phyloP scores from a whole-genome alignment of 768 basidiomycete genomes.

The Epithele typhae region DNA sequence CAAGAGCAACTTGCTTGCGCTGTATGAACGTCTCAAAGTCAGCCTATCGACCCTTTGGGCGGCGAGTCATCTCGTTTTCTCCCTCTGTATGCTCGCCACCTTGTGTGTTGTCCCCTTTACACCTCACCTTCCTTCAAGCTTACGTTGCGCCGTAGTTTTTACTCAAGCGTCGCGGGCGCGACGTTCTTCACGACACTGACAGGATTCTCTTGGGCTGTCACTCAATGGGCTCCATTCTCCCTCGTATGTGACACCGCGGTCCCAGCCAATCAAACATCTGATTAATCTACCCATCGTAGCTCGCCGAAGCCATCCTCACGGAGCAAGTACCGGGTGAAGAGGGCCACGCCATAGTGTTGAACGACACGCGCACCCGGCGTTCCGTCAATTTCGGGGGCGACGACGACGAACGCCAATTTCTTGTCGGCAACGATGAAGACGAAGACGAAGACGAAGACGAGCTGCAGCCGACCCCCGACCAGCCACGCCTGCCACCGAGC shows the following conservation, averaged over 20 bases:
- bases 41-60: constrained; percentile 77
- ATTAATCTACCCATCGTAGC: constrained; percentile 23
- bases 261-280: background rate
- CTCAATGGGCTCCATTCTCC: constrained; percentile 91
- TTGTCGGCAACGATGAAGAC: constrained; percentile 23
- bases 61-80: constrained; percentile 68
- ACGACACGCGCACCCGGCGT: constrained; percentile 32
- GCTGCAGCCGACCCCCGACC: background rate
- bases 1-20: constrained; percentile 15
- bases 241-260: constrained; percentile 63
- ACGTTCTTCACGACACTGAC: constrained; percentile 72
- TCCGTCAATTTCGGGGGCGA: constrained; percentile 10
- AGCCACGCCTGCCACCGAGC: background rate
- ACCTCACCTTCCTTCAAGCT: background rate
- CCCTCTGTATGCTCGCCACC: constrained; percentile 73
- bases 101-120: constrained; percentile 60
- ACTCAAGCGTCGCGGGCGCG: constrained; percentile 62
- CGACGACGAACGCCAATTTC: constrained; percentile 27
- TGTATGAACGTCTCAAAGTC: constrained; percentile 43
- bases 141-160: constrained; percentile 46
- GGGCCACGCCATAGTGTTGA: constrained; percentile 33
- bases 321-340: constrained; percentile 39
- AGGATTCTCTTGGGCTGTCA: constrained; percentile 91
- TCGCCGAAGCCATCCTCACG: constrained; percentile 82
- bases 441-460: constrained; percentile 17